Conservation (phyloP, 805 yeast genomes). For the Teunomyces tritomae region DNA sequence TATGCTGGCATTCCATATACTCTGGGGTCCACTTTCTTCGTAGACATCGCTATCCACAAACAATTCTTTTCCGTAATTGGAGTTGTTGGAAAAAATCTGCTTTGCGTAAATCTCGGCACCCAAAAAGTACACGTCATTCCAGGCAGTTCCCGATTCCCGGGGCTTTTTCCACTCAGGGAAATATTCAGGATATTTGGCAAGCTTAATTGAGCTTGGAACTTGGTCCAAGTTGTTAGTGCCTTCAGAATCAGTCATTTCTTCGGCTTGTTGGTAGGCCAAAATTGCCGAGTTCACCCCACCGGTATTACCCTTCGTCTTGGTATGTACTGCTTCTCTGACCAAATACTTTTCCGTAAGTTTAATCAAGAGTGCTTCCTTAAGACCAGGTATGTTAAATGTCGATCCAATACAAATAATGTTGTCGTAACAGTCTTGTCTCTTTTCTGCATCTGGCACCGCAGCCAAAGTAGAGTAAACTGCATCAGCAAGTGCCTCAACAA, state of each 20-base stretch:
- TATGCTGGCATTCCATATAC: conserved; percentile 64
- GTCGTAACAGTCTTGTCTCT: conserved; percentile 81
- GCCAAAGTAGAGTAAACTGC: conserved; percentile 52
- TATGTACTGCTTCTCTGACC: conserved; percentile 33
- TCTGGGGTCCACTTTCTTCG: conserved; percentile 75
- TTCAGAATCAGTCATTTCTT: conserved; percentile 29
- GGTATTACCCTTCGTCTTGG: conserved; percentile 20
- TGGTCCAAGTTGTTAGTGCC: conserved; percentile 45
- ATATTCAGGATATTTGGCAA: conserved; percentile 80
- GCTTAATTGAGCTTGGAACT: conserved; percentile 72
- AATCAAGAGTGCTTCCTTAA: conserved; percentile 64
- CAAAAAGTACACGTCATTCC: conserved; percentile 71
- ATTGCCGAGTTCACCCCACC: conserved; percentile 38
- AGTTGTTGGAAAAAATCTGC: conserved; percentile 68
- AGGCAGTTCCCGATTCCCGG: conserved; percentile 51
- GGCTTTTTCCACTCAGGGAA: conserved; percentile 88
- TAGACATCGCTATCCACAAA: conserved; percentile 70
- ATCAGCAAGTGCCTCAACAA: conserved; percentile 54
- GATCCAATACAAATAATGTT: conserved; percentile 77
- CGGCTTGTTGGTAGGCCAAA: conserved; percentile 43
- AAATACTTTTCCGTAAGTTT: conserved; percentile 57
- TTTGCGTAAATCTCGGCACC: conserved; percentile 89
- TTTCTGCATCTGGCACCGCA: conserved; percentile 63
- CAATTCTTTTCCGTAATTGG: conserved; percentile 54
- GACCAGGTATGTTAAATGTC: conserved; percentile 73